A percentile compares a stretch with the other conserved stretches of the same genome.
Conservation (phyloP, 805 yeast genomes). For the Crinitomyces ghanaensis region DNA sequence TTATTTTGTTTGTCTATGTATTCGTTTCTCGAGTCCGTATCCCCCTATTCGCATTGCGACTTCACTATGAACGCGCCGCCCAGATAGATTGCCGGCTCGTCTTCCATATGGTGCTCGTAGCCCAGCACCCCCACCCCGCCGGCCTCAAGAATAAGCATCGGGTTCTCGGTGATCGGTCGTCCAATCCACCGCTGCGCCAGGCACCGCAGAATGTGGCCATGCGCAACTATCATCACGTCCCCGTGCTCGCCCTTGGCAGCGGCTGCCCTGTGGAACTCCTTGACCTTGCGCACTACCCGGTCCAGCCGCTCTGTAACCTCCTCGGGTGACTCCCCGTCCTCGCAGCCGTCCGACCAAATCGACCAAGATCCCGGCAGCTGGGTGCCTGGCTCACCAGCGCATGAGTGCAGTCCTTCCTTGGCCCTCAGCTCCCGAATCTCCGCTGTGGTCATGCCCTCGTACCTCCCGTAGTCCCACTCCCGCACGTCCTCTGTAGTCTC, state of each 20-base stretch:
- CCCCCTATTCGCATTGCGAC: no score
- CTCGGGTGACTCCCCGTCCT: constrained; percentile 64
- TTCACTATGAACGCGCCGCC: constrained; percentile 74
- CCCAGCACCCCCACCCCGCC: constrained; percentile 92
- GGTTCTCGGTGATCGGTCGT: constrained; percentile 47
- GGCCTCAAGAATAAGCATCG: constrained; percentile 79
- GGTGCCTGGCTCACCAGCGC: no score
- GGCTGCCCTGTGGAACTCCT: constrained; percentile 32
- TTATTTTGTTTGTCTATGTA: no score
- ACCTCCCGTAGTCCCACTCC: constrained; percentile 96
- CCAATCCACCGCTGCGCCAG: constrained; percentile 84
- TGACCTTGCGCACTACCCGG: constrained; percentile 51
- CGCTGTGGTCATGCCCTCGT: constrained; percentile 69
- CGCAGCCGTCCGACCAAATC: constrained; percentile 91
- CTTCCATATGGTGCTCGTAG: constrained; percentile 72
- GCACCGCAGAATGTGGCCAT: constrained; percentile 86
- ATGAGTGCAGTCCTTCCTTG: constrained; percentile 43
- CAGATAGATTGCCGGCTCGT: constrained; percentile 77
- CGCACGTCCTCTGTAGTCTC: constrained; percentile 51
- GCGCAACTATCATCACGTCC: constrained; percentile 78
- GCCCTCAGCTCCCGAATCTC: constrained; percentile 54
- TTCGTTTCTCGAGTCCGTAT: no score
- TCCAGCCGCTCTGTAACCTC: constrained; percentile 68
- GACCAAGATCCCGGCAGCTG: constrained; percentile 59
- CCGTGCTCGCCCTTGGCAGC: constrained; percentile 33